These are phyloP conservation scores for Chrysosporium keratinophilum DNA, from an alignment of 2,329 filamentous ascomycete species.

Conservation along the genomic window DNA sequence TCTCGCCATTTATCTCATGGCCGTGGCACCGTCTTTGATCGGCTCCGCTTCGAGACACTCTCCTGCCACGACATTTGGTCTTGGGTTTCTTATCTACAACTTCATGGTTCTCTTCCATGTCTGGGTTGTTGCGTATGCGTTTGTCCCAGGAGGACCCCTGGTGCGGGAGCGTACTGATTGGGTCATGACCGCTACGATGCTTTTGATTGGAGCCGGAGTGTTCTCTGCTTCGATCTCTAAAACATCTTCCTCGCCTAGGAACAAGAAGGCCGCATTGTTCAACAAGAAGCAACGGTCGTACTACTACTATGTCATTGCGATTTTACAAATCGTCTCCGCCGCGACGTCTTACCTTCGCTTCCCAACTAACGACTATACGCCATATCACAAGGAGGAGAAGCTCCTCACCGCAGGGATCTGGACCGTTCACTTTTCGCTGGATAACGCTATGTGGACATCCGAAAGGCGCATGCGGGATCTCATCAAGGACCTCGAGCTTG, in stretches of 20 bases:
- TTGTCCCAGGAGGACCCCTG: slow-evolving; percentile 85
- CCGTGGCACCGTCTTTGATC: slow-evolving; percentile 64
- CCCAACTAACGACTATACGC: slow-evolving; percentile 80
- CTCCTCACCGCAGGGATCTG: slow-evolving; percentile 90
- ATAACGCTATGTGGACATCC: slow-evolving; percentile 98
- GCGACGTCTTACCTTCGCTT: slow-evolving; percentile 80
- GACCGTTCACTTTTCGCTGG: slow-evolving; percentile 96
- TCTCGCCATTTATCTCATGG: slow-evolving; percentile 70
- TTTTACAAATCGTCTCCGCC: slow-evolving; percentile 69
- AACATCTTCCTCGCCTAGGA: slow-evolving; percentile 34
- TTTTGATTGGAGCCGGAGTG: slow-evolving; percentile 72
- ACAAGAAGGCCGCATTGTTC: slow-evolving; percentile 30
- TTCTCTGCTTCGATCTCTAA: slow-evolving; percentile 55
- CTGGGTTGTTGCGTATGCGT: slow-evolving; percentile 97
- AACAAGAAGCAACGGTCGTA: slow-evolving; percentile 50
- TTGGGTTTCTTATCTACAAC: slow-evolving; percentile 87
- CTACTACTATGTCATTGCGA: slow-evolving; percentile 60
- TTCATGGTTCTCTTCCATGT: slow-evolving; percentile 93
- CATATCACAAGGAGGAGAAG: slow-evolving; percentile 80
- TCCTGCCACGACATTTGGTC: slow-evolving; percentile 70
- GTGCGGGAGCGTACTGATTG: slow-evolving; percentile 93
- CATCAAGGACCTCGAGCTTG: slow-evolving; percentile 88
- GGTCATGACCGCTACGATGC: slow-evolving; percentile 81
- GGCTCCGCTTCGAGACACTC: slow-evolving; percentile 63
- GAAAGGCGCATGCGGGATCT: slow-evolving; percentile 88